These are phyloP conservation scores for Durusdinium trenchii DNA, from an alignment of 73 alveolate species.

Conservation along the genomic window DNA sequence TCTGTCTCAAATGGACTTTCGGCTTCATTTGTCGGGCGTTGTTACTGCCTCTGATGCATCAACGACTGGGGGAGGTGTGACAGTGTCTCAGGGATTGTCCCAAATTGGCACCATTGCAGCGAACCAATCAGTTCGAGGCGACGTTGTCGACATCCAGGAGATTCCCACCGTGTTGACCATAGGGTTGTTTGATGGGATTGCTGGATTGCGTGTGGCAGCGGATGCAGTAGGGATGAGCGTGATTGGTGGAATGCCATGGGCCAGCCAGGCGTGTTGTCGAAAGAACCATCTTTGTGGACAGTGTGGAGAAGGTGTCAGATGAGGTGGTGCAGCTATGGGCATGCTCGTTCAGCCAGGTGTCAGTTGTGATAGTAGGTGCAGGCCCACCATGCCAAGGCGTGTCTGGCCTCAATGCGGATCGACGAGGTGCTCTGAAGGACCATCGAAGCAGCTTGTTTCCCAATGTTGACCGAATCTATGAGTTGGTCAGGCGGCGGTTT, in stretches of 20 bases:
- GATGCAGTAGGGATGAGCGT: neutral
- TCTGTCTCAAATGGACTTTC: neutral
- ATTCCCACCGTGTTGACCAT: neutral
- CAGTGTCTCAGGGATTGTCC: neutral
- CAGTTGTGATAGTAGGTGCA: neutral
- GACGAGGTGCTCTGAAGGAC: neutral
- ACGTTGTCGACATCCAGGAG: neutral
- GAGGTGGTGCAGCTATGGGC: neutral
- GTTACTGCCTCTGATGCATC: neutral
- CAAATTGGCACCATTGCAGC: neutral
- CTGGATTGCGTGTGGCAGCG: neutral
- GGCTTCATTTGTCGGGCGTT: neutral
- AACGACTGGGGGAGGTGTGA: neutral
- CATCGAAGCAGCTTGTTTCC: neutral
- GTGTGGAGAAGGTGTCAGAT: neutral
- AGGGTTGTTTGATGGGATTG: neutral
- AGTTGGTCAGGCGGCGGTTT: neutral
- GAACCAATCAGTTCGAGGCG: neutral
- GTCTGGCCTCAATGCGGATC: neutral
- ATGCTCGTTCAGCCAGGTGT: neutral
- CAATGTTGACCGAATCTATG: neutral
- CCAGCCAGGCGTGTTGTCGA: neutral
- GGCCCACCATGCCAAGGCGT: neutral
- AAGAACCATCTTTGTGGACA: neutral
- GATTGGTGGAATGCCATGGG: neutral